These are phyloP conservation scores for Monosporascus cannonballus DNA, from an alignment of 2,329 filamentous ascomycete genomes.

Conservation along the genomic window DNA sequence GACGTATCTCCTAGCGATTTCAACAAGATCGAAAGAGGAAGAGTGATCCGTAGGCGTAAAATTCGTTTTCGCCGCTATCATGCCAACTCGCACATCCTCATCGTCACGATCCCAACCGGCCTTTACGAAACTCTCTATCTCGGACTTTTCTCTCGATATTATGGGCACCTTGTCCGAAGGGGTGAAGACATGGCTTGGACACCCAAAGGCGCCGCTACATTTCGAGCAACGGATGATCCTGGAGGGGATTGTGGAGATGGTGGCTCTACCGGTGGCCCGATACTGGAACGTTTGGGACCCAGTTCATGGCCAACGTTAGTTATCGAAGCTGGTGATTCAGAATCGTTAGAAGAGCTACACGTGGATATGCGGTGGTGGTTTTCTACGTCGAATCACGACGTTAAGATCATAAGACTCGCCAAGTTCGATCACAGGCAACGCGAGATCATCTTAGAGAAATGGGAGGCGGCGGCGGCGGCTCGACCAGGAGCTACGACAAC, in stretches of 20 bases:
- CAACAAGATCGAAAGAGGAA: background rate
- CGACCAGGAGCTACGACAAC: no score
- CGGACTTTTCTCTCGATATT: background rate
- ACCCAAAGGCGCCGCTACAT: background rate
- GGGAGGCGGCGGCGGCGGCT: background rate
- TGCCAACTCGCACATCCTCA: slow-evolving; percentile 1
- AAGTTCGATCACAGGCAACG: background rate
- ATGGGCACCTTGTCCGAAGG: background rate
- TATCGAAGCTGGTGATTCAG: slow-evolving; percentile 3
- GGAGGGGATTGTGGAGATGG: slow-evolving; percentile 3
- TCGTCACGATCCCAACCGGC: slow-evolving; percentile 1
- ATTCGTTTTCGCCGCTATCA: slow-evolving; percentile 2
- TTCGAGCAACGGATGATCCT: slow-evolving; percentile 1
- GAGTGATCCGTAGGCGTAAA: background rate
- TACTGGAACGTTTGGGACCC: background rate
- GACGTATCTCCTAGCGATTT: background rate
- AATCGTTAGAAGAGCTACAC: background rate
- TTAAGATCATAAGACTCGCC: slow-evolving; percentile 2
- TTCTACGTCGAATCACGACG: slow-evolving; percentile 1
- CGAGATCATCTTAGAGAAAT: slow-evolving; percentile 3
- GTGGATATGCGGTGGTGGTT: slow-evolving; percentile 3
- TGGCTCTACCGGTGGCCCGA: slow-evolving; percentile 2
- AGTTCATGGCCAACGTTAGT: slow-evolving; percentile 3
- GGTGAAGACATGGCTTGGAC: background rate
- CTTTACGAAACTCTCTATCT: slow-evolving; percentile 1